Conservation (phyloP, 2,329 filamentous ascomycete genomes). For the Fusarium guadeloupense region DNA sequence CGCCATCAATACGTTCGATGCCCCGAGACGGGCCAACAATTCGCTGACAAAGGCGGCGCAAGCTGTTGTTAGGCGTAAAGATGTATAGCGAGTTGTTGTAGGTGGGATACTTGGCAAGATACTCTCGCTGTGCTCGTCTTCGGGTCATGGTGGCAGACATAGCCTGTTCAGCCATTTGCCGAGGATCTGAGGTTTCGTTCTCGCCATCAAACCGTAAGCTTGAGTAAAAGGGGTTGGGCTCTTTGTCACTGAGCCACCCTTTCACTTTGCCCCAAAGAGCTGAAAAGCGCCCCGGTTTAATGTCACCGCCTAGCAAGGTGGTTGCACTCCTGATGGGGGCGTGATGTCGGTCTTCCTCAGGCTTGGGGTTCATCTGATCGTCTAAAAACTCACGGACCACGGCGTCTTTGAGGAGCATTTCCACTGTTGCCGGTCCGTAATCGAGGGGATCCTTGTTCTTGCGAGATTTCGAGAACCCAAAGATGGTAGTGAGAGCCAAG, state of each 20-base stretch:
- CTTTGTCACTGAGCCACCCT: constrained; percentile 67
- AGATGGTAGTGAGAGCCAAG: constrained; percentile 77
- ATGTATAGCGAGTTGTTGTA: constrained; percentile 95
- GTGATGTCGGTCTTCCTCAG: constrained; percentile 46
- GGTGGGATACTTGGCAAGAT: constrained; percentile 82
- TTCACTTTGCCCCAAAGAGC: constrained; percentile 69
- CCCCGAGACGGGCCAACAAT: constrained; percentile 93
- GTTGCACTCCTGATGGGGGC: constrained; percentile 46
- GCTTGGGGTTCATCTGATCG: constrained; percentile 52
- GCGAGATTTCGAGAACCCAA: constrained; percentile 67
- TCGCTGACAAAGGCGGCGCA: constrained; percentile 85
- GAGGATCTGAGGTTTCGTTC: constrained; percentile 83
- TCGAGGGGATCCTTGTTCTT: constrained; percentile 83
- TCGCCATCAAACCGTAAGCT: constrained; percentile 73
- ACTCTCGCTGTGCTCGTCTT: constrained; percentile 90
- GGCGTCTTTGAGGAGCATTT: constrained; percentile 96
- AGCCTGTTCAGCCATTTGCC: constrained; percentile 89
- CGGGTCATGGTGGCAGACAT: constrained; percentile 83
- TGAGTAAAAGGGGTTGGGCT: constrained; percentile 96
- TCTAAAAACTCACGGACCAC: constrained; percentile 96
- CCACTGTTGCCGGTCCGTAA: constrained; percentile 89
- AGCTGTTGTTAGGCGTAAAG: constrained; percentile 79
- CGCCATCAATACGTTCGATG: constrained; percentile 84
- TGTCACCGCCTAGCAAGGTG: constrained; percentile 51
- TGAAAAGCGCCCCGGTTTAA: constrained; percentile 68